Conservation (phyloP, 2,329 filamentous ascomycete genomes). For the Colletotrichum gloeosporioides region DNA sequence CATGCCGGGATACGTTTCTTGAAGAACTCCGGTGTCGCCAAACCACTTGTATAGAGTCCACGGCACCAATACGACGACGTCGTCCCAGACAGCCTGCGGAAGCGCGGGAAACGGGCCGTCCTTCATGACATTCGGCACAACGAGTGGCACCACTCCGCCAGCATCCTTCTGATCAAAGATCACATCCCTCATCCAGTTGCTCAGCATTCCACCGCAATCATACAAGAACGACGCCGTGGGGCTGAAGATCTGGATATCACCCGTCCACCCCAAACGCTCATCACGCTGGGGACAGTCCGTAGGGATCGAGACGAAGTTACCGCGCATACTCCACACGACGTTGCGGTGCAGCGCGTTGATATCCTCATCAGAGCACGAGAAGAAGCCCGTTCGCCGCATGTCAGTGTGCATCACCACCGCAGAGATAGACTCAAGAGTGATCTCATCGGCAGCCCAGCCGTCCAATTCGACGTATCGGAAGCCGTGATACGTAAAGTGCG, state of each 20-base stretch:
- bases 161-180: slow-evolving; percentile 36
- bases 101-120: slow-evolving; percentile 22
- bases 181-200: slow-evolving; percentile 55
- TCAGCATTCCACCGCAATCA: slow-evolving; percentile 53
- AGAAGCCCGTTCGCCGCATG: slow-evolving; percentile 53
- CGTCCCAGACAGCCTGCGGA: slow-evolving; percentile 47
- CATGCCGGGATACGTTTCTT: slow-evolving; percentile 43
- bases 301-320: slow-evolving; percentile 62
- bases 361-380: slow-evolving; percentile 54
- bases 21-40: slow-evolving; percentile 39
- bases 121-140: slow-evolving; percentile 32
- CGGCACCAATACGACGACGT: slow-evolving; percentile 43
- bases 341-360: slow-evolving; percentile 62
- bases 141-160: slow-evolving; percentile 34
- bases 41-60: slow-evolving; percentile 44
- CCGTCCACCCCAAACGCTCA: slow-evolving; percentile 59
- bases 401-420: slow-evolving; percentile 54
- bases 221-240: slow-evolving; percentile 59
- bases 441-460: slow-evolving; percentile 39
- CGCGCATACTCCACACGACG: slow-evolving; percentile 59
- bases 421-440: slow-evolving; percentile 21
- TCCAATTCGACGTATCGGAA: slow-evolving; percentile 57
- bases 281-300: slow-evolving; percentile 64
- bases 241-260: slow-evolving; percentile 54
- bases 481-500: slow-evolving; percentile 58